Conservation (phyloP, 1,284 basidiomycete species). For the Cryptococcus deneoformans region DNA sequence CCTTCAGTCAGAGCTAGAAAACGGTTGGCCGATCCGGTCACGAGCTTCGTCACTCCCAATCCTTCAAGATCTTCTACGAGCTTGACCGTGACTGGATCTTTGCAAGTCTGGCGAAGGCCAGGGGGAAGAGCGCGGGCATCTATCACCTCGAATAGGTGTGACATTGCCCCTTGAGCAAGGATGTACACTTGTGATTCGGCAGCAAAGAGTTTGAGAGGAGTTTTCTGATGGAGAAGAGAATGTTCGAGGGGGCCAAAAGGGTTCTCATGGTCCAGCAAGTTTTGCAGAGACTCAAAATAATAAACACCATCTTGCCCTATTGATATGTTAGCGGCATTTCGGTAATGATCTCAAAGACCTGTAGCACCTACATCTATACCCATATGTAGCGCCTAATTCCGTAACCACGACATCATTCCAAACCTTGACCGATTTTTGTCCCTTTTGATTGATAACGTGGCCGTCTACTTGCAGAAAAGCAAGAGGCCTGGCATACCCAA, state of each 20-base stretch:
- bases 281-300: constrained; percentile 13
- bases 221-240: constrained; percentile 2
- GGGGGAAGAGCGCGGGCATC: constrained; percentile 8
- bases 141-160: constrained; percentile 23
- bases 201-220: constrained; percentile 14
- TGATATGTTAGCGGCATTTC: neutral
- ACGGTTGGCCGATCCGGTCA: constrained; percentile 26
- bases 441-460: neutral
- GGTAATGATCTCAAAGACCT: neutral
- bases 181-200: constrained; percentile 30
- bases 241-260: constrained; percentile 1
- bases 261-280: constrained; percentile 2
- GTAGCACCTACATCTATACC: constrained; percentile 8
- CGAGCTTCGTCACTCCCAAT: constrained; percentile 15
- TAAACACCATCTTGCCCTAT: constrained; percentile 8
- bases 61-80: constrained; percentile 36
- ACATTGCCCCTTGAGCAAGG: constrained; percentile 2
- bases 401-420: constrained; percentile 25
- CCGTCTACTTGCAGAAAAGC: constrained; percentile 13
- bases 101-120: neutral
- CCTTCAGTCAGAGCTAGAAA: constrained; percentile 25
- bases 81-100: constrained; percentile 1
- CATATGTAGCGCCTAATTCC: constrained; percentile 16
- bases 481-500: constrained; percentile 12
- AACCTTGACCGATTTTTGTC: neutral